Evolutionary conservation across 768 basidiomycete species (phyloP).

Genomic region (Mycena pura): DNA sequence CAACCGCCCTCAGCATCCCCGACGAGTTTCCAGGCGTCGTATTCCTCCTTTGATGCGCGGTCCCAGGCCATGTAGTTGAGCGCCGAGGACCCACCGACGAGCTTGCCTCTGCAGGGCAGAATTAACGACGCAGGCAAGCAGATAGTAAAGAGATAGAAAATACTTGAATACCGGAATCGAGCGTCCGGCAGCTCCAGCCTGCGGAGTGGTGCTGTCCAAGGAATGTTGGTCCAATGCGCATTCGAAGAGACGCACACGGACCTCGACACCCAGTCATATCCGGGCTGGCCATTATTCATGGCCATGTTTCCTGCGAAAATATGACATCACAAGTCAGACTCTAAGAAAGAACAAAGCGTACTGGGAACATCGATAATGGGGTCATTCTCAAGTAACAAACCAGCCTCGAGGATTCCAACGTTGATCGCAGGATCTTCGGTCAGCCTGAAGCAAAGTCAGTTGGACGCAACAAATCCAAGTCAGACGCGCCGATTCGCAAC

Average conservation of each 20-base stretch:
- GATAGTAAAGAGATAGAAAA: too few relatives aligned
- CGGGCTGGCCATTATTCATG: slow-evolving; percentile 4
- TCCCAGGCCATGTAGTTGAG: slow-evolving; percentile 12
- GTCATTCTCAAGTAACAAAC: slow-evolving; percentile 4
- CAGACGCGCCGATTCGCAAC: background rate
- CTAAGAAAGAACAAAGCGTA: background rate
- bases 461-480: background rate
- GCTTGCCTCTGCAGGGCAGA: slow-evolving; percentile 14
- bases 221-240: background rate
- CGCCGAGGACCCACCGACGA: slow-evolving; percentile 1
- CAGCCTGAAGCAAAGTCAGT: background rate
- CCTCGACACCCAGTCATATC: slow-evolving; percentile 18
- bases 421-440: background rate
- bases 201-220: slow-evolving; percentile 4
- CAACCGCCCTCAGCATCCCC: background rate
- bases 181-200: slow-evolving; percentile 4
- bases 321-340: background rate
- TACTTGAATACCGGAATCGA: slow-evolving; percentile 8
- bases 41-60: slow-evolving; percentile 10
- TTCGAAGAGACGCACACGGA: background rate
- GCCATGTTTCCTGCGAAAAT: background rate
- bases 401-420: slow-evolving; percentile 17
- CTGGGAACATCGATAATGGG: slow-evolving; percentile 10
- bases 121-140: too few relatives aligned
- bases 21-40: slow-evolving; percentile 5